These are phyloP conservation scores for Crithidia brevicula DNA, from an alignment of 208 protist species.

Conservation along the genomic window DNA sequence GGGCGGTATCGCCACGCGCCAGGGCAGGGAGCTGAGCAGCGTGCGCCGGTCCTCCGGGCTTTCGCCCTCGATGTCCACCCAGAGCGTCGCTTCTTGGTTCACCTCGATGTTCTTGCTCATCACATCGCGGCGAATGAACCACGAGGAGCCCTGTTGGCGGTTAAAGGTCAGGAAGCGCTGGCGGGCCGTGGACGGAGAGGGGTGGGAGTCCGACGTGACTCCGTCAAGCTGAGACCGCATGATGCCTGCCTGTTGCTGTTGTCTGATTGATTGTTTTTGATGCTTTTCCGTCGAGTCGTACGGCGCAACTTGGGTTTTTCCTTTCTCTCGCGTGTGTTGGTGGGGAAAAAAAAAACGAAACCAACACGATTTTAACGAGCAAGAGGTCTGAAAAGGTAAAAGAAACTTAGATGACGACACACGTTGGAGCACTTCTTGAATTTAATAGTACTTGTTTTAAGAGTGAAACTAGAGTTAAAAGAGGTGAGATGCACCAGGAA, in stretches of 20 bases:
- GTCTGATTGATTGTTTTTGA: no score
- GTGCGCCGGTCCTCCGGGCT: slow-evolving; percentile 39
- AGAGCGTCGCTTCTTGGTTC: slow-evolving; percentile 34
- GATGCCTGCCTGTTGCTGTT: no score
- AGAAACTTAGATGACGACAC: slow-evolving; percentile 2
- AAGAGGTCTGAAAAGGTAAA: not conserved
- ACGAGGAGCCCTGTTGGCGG: slow-evolving; percentile 23
- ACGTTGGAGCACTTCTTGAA: no score
- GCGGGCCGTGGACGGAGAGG: slow-evolving; percentile 5
- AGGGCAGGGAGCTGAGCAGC: slow-evolving; percentile 38
- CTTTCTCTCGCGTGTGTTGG: not conserved
- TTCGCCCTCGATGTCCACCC: slow-evolving; percentile 60
- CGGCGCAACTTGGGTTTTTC: no score
- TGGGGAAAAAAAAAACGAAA: slow-evolving; percentile 4
- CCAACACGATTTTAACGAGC: not conserved
- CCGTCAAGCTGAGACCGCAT: slow-evolving; percentile 11
- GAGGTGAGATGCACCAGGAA: slow-evolving; percentile 1
- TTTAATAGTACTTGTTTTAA: no score
- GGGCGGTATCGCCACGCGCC: slow-evolving; percentile 38
- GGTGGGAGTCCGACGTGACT: slow-evolving; percentile 1
- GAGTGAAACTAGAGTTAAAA: slow-evolving; percentile 4
- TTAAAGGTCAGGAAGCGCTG: slow-evolving; percentile 36
- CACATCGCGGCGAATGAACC: slow-evolving; percentile 21
- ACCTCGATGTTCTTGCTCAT: slow-evolving; percentile 36
- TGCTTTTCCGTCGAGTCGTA: no score